These are phyloP conservation scores for Acacia pycnantha DNA, from an alignment of 331 rosid species.

Conservation along the genomic window DNA sequence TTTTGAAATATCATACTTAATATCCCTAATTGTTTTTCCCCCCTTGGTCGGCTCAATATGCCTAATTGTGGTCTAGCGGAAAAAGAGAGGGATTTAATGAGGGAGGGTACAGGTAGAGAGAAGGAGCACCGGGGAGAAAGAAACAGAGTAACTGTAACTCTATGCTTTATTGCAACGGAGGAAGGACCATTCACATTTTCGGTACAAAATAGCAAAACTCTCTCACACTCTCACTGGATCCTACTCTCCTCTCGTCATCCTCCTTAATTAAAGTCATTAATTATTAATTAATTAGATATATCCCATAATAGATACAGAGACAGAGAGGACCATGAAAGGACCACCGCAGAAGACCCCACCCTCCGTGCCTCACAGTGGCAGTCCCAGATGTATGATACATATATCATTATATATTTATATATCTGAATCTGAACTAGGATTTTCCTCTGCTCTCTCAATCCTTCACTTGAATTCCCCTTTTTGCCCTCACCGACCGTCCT, in stretches of 20 bases:
- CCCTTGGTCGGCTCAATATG: too few species aligned
- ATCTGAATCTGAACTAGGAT: constrained; percentile 54
- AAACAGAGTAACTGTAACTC: constrained; percentile 33
- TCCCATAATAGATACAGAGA: background rate
- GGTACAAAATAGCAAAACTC: constrained; percentile 26
- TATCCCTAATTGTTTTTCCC: too few species aligned
- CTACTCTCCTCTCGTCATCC: background rate
- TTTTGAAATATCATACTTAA: background rate
- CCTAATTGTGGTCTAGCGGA: background rate
- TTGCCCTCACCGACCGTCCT: constrained; percentile 33
- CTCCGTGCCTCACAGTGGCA: background rate
- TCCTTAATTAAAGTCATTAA: background rate
- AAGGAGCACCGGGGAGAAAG: background rate
- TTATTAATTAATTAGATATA: background rate
- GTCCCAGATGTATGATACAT: background rate
- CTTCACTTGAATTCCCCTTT: constrained; percentile 1
- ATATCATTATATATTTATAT: constrained; percentile 44
- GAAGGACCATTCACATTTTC: constrained; percentile 31
- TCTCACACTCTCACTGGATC: background rate
- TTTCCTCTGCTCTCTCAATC: constrained; percentile 18
- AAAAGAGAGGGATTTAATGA: background rate
- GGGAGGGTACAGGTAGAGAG: background rate
- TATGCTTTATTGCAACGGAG: constrained; percentile 38
- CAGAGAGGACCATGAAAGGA: constrained; percentile 31
- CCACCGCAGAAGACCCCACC: constrained; percentile 26